Evolutionary conservation across 2,329 filamentous ascomycete species (phyloP).

Genomic region (Sporothrix pallida): DNA sequence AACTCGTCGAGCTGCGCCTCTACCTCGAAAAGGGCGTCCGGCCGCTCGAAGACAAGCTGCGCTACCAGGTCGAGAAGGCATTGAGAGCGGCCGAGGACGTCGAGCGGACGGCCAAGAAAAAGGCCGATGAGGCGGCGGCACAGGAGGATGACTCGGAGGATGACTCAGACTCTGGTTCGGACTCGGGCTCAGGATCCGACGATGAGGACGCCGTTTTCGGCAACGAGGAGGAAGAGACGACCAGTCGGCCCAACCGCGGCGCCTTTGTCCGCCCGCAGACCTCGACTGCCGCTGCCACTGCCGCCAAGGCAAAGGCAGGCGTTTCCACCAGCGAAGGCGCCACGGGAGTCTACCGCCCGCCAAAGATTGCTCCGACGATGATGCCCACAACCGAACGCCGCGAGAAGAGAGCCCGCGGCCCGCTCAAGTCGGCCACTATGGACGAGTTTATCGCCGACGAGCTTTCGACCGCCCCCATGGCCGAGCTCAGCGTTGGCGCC

Average conservation of each 20-base stretch:
- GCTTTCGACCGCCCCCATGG: constrained; percentile 78
- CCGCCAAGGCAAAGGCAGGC: constrained; percentile 37
- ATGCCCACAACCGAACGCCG: constrained; percentile 75
- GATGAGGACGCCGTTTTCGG: constrained; percentile 36
- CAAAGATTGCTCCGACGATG: constrained; percentile 82
- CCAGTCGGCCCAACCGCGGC: constrained; percentile 45
- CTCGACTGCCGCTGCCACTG: constrained; percentile 8
- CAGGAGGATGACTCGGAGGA: constrained; percentile 50
- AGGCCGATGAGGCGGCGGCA: constrained; percentile 45
- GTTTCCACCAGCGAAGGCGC: constrained; percentile 39
- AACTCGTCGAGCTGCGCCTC: constrained; percentile 87
- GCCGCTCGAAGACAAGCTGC: constrained; percentile 85
- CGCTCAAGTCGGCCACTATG: constrained; percentile 79
- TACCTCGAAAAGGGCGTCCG: constrained; percentile 92
- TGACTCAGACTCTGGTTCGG: constrained; percentile 41
- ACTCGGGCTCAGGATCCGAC: constrained; percentile 29
- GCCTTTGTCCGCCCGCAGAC: constrained; percentile 46
- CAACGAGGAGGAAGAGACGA: constrained; percentile 26
- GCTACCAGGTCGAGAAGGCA: constrained; percentile 96
- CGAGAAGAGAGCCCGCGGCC: constrained; percentile 65
- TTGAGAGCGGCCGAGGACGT: constrained; percentile 83
- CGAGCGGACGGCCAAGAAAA: constrained; percentile 53
- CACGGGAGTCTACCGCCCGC: constrained; percentile 80
- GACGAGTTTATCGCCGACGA: constrained; percentile 92
- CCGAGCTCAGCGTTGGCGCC: constrained; percentile 89